Evolutionary conservation across 2,329 filamentous ascomycete genomes (phyloP).

Genomic region (Trichoderma harzianum): DNA sequence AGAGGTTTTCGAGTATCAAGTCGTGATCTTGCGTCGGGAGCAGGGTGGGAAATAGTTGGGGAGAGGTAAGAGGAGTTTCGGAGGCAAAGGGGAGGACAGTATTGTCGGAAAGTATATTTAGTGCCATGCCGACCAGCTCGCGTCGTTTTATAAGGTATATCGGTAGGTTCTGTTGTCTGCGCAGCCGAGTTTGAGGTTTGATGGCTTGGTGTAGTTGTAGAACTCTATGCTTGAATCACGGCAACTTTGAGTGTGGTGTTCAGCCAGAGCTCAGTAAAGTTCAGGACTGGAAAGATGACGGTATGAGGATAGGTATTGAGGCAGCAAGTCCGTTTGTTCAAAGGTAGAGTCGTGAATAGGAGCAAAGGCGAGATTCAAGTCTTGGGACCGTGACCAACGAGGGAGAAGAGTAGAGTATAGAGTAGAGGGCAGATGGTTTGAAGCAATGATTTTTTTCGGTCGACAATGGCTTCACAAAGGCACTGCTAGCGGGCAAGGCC

Average conservation of each 20-base stretch:
- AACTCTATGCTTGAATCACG: not conserved
- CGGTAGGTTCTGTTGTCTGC: not conserved
- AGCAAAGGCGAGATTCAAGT: not conserved
- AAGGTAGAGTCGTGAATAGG: not conserved
- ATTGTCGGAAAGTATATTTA: not conserved
- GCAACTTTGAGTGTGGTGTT: not conserved
- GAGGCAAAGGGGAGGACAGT: not conserved
- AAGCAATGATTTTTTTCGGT: not conserved
- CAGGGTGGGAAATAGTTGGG: not conserved
- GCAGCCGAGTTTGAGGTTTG: not conserved
- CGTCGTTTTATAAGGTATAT: not conserved
- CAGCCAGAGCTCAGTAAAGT: not conserved
- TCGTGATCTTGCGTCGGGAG: not conserved
- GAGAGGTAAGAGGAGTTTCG: not conserved
- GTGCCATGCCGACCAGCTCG: conserved; percentile 6
- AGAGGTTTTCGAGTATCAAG: not conserved
- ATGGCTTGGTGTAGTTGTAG: not conserved
- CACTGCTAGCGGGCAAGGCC: conserved; percentile 17
- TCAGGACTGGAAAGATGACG: not conserved
- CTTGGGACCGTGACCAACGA: not conserved
- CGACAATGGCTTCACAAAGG: not conserved
- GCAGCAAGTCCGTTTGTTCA: not conserved
- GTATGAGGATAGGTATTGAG: not conserved
- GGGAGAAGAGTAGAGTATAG: not conserved
- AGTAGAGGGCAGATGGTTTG: not conserved